These are phyloP conservation scores for Dioscorea alata DNA, from an alignment of 106 monocot species.

Conservation along the genomic window DNA sequence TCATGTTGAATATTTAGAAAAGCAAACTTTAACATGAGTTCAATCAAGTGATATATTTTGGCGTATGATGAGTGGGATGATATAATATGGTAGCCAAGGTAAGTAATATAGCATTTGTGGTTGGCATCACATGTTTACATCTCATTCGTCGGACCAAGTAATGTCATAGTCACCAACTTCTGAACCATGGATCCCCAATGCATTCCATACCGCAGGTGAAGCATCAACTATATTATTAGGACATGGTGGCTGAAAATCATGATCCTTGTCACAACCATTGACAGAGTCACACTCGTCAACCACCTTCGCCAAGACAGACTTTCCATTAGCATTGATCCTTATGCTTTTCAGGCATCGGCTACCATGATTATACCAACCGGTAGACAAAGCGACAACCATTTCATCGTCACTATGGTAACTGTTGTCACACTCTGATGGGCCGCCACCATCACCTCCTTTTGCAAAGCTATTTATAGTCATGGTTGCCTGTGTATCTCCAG, in stretches of 20 bases:
- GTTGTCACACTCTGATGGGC: conserved; percentile 19
- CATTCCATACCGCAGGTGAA: not conserved
- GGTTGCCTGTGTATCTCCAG: not conserved
- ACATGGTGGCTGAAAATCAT: conserved; percentile 3
- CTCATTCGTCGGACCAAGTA: conserved; percentile 4
- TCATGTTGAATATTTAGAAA: too few species aligned
- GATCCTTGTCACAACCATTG: not conserved
- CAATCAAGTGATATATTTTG: too few species aligned
- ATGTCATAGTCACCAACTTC: conserved; percentile 6
- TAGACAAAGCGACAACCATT: conserved; percentile 10
- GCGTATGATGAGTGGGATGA: too few species aligned
- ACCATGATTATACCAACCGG: conserved; percentile 12
- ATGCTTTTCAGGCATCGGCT: not conserved
- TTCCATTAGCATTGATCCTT: conserved; percentile 1
- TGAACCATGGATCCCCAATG: not conserved
- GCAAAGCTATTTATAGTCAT: conserved; percentile 5
- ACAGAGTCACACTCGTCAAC: not conserved
- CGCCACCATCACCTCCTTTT: conserved; percentile 19
- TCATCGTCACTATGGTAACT: conserved; percentile 17
- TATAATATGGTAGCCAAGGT: too few species aligned
- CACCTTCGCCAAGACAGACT: not conserved
- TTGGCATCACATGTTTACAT: too few species aligned
- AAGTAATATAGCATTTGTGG: too few species aligned
- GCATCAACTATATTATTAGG: conserved; percentile 2
- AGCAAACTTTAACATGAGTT: too few species aligned